phyloP scores from a whole-genome alignment of 495 filamentous ascomycete species.

The Pyrenula massariospora region DNA sequence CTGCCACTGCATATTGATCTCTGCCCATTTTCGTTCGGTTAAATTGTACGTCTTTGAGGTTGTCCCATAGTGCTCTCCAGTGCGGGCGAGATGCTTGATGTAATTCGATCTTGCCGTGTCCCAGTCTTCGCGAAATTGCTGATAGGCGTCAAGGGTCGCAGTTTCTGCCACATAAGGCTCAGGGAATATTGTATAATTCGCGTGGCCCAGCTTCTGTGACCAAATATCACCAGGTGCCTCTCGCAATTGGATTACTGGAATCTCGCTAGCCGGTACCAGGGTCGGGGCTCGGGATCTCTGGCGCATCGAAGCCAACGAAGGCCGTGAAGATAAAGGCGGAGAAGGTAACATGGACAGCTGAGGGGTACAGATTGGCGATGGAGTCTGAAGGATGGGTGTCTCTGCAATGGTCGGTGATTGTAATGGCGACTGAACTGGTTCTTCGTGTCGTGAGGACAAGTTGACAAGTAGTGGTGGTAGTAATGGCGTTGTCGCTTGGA shows the following conservation, averaged over 20 bases:
- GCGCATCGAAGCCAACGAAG: conserved; percentile 67
- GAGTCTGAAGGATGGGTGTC: conserved; percentile 12
- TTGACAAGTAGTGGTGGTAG: conserved; percentile 69
- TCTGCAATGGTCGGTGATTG: conserved; percentile 66
- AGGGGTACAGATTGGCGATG: conserved; percentile 29
- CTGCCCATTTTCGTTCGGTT: conserved; percentile 76
- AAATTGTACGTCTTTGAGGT: conserved; percentile 74
- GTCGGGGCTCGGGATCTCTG: conserved; percentile 31
- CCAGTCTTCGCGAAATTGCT: conserved; percentile 65
- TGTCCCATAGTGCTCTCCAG: conserved; percentile 72
- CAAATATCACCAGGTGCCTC: conserved; percentile 63
- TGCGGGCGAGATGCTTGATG: conserved; percentile 72
- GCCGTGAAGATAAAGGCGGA: conserved; percentile 68
- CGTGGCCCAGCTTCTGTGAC: conserved; percentile 75
- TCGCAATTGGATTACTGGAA: conserved; percentile 42
- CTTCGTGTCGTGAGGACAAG: conserved; percentile 21
- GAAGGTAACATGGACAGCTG: conserved; percentile 44
- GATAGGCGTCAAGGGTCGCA: conserved; percentile 48
- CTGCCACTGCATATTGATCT: conserved; percentile 62
- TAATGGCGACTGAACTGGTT: conserved; percentile 58
- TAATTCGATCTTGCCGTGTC: conserved; percentile 69
- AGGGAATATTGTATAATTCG: conserved; percentile 81
- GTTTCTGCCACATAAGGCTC: conserved; percentile 61
- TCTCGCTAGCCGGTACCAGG: conserved; percentile 39
- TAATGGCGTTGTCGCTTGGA: conserved; percentile 65